Percentiles rank a stretch among this genome's conserved stretches.
These are phyloP conservation scores for Eutypella sp. DNA, from an alignment of 2,329 filamentous ascomycete species.

Conservation along the genomic window DNA sequence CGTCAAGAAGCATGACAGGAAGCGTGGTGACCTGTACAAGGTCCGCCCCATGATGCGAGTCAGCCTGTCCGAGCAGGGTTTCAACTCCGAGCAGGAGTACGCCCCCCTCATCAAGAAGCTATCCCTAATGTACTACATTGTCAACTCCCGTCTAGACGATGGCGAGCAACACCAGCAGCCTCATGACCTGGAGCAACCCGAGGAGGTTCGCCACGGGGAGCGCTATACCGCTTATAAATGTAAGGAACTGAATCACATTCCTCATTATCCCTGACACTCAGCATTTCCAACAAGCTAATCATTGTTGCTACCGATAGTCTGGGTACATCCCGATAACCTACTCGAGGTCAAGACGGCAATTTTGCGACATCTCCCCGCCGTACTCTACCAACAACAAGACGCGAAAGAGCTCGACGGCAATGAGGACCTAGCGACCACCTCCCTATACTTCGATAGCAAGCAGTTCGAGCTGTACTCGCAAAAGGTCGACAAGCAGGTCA, in stretches of 20 bases:
- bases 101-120: conserved; percentile 84
- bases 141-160: conserved; percentile 75
- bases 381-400: conserved; percentile 87
- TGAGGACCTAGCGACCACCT: conserved; percentile 87
- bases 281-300: conserved; percentile 1
- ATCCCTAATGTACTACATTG: conserved; percentile 93
- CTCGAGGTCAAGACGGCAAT: conserved; percentile 97
- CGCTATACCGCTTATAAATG: conserved; percentile 84
- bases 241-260: conserved; percentile 35
- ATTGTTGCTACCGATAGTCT: conserved; percentile 53
- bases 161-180: conserved; percentile 34
- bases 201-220: conserved; percentile 60
- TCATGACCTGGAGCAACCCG: conserved; percentile 45
- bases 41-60: conserved; percentile 90
- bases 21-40: conserved; percentile 79
- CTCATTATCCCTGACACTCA: background rate
- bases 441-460: conserved; percentile 89
- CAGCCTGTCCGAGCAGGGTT: conserved; percentile 78
- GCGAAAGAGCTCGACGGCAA: conserved; percentile 76
- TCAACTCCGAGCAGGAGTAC: conserved; percentile 89
- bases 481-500: conserved; percentile 71
- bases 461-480: conserved; percentile 81
- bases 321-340: conserved; percentile 93
- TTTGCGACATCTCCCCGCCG: conserved; percentile 79
- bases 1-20: conserved; percentile 97